A percentile compares a stretch with the other conserved stretches of the same genome.
These are phyloP conservation scores for Volvox africanus DNA, from an alignment of 139 green algal species.

Conservation along the genomic window DNA sequence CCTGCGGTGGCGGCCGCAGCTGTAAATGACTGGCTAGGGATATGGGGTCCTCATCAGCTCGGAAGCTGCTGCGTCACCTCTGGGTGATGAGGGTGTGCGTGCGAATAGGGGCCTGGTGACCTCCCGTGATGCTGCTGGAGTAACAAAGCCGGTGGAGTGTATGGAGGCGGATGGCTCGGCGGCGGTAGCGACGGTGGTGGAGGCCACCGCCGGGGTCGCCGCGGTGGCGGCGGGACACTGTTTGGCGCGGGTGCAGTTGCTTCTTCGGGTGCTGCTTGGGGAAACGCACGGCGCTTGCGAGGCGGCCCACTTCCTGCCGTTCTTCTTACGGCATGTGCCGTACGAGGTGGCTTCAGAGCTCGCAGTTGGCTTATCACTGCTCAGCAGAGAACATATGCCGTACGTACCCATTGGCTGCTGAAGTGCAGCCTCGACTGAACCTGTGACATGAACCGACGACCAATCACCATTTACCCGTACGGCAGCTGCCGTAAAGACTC, in stretches of 20 bases:
- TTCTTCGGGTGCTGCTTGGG: conserved; percentile 38
- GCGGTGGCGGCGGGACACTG: neutral
- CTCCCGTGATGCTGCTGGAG: too few relatives aligned
- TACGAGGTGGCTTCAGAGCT: conserved; percentile 36
- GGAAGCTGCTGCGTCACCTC: too few relatives aligned
- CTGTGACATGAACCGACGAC: too few relatives aligned
- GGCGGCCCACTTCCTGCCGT: conserved; percentile 39
- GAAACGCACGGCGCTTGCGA: conserved; percentile 44
- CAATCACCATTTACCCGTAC: too few relatives aligned
- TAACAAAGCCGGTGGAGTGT: neutral
- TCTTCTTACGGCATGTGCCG: conserved; percentile 24
- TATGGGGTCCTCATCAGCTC: neutral
- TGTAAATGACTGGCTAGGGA: neutral
- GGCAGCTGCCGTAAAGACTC: too few relatives aligned
- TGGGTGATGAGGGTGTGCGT: neutral
- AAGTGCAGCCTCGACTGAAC: neutral
- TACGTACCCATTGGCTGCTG: neutral
- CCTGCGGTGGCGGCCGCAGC: neutral
- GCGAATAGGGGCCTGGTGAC: neutral
- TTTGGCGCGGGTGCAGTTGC: conserved; percentile 9
- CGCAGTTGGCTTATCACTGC: neutral
- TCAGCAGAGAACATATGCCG: neutral
- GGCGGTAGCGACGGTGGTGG: neutral
- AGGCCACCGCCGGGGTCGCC: neutral
- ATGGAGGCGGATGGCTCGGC: neutral